These are phyloP conservation scores for Myriosclerotinia scirpicola DNA, from an alignment of 2,329 filamentous ascomycete genomes.

Conservation along the genomic window DNA sequence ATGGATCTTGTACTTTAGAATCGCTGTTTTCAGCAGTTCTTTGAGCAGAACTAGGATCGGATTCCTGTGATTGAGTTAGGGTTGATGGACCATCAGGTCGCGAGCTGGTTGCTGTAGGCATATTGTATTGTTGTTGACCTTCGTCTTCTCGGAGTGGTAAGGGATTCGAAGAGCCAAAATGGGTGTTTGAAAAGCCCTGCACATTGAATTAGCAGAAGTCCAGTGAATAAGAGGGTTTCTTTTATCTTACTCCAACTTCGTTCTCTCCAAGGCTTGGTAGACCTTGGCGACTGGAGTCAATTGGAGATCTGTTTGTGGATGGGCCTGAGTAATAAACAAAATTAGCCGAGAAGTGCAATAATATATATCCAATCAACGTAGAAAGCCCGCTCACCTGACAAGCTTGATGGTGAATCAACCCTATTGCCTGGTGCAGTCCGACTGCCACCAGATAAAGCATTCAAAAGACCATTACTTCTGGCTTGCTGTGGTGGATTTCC, in stretches of 20 bases:
- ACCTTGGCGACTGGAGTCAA: constrained; percentile 34
- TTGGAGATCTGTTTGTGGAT: constrained; percentile 36
- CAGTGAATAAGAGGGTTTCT: background rate
- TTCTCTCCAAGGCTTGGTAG: constrained; percentile 31
- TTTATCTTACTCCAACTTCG: constrained; percentile 34
- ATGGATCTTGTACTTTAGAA: constrained; percentile 54
- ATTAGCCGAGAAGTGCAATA: constrained; percentile 8
- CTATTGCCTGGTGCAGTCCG: constrained; percentile 47
- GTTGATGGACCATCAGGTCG: constrained; percentile 29
- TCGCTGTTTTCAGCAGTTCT: constrained; percentile 34
- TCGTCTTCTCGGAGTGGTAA: constrained; percentile 32
- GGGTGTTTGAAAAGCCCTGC: constrained; percentile 34
- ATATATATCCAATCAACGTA: constrained; percentile 5
- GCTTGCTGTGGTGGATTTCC: constrained; percentile 44
- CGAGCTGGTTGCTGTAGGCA: constrained; percentile 27
- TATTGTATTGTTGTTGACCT: constrained; percentile 29
- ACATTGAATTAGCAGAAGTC: constrained; percentile 7
- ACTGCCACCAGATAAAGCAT: constrained; percentile 61
- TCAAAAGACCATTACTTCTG: constrained; percentile 61
- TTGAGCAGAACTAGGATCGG: constrained; percentile 31
- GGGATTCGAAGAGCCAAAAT: constrained; percentile 32
- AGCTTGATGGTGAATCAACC: constrained; percentile 36
- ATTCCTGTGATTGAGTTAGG: constrained; percentile 30
- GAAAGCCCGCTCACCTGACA: constrained; percentile 34
- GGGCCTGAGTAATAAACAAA: constrained; percentile 29